Evolutionary conservation across 2,329 filamentous ascomycete genomes (phyloP).

Genomic region (Alternaria incomplexa): DNA sequence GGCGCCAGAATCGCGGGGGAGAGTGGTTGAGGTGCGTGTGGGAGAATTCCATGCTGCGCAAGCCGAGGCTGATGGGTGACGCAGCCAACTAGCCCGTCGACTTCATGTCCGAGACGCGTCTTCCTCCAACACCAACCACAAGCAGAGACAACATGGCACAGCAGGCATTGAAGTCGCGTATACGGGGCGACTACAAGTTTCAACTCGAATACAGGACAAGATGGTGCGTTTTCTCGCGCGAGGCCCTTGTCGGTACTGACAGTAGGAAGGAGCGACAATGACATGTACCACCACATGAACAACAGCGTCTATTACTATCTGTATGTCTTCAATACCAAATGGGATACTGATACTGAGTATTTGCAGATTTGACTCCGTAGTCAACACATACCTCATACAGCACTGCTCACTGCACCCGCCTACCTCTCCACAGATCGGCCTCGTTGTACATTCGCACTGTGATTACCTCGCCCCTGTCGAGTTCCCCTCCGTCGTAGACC

Average conservation of each 20-base stretch:
- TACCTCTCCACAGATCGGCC: slow-evolving; percentile 73
- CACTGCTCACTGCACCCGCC: slow-evolving; percentile 76
- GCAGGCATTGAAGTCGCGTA: slow-evolving; percentile 61
- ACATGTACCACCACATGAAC: slow-evolving; percentile 95
- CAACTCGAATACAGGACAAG: slow-evolving; percentile 82
- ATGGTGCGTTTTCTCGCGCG: slow-evolving; percentile 65
- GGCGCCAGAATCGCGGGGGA: slow-evolving; percentile 51
- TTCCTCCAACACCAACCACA: not conserved
- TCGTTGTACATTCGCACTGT: slow-evolving; percentile 85
- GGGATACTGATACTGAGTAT: not conserved
- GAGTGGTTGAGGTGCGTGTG: slow-evolving; percentile 7
- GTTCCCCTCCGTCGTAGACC: slow-evolving; percentile 81
- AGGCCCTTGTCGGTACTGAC: slow-evolving; percentile 14
- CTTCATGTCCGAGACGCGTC: not conserved
- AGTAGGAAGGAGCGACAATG: slow-evolving; percentile 74
- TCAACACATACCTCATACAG: slow-evolving; percentile 86
- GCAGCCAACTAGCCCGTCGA: not conserved
- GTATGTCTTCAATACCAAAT: slow-evolving; percentile 48
- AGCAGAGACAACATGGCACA: slow-evolving; percentile 26
- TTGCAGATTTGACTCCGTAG: slow-evolving; percentile 76
- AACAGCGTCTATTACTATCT: slow-evolving; percentile 86
- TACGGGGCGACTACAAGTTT: slow-evolving; percentile 76
- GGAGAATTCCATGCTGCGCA: not conserved
- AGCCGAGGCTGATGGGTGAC: slow-evolving; percentile 10
- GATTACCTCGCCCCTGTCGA: slow-evolving; percentile 83